Base-by-base conservation (phyloP, 208 protist genomes). In the Herpetomonas tarakana region DNA sequence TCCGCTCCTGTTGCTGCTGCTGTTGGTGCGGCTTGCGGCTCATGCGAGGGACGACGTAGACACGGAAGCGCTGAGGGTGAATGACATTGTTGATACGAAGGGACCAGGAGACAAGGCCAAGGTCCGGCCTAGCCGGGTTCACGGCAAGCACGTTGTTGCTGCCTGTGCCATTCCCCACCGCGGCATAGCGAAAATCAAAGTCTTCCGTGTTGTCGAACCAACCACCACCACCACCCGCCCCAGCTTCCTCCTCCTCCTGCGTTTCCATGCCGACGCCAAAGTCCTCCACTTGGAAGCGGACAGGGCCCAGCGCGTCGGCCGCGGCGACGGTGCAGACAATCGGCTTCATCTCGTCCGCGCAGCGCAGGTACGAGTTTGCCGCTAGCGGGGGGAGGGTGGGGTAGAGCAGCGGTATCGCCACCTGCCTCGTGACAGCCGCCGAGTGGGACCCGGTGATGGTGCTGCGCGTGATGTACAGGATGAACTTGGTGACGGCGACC, bases 381-480 rank as follows among this genome's bases (percentile, higher is more conserved):
- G 74, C 67, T 6, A 64, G 41, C 26, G 74, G 71, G 41, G 50
- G 58, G 25, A 74, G 56, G 24, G 29, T 18, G 21, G 74, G 70
- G 56, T 79, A 86, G 24, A 68, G 39, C 2, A 86, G 61, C 25
- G 73, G 70, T 30, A 86, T 56, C 19, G 58, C 53, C 3, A 61
- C 27, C 1, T 47, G 62, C 53, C 68, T 45, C 21, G 21, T 12
- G 38, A 56, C 39, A 50, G 26, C 58, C 3, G 51, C 24, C 18
- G 52, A 44, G 9, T 28, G 35, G 28, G 22, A 21, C 51, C 52
- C 31, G 41, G 60, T 58, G 3, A 25, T 24, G 31, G 35, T 47
- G 38, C 41, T 50, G 16, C 74, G 65, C 30, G 39, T 55, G 39
- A 68, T 66, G 44, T 55, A 55, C 16, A 86, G 39, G 9, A 60